Evolutionary conservation across 2,329 filamentous ascomycete species (phyloP).

Genomic region (Epicoccum nigrum): DNA sequence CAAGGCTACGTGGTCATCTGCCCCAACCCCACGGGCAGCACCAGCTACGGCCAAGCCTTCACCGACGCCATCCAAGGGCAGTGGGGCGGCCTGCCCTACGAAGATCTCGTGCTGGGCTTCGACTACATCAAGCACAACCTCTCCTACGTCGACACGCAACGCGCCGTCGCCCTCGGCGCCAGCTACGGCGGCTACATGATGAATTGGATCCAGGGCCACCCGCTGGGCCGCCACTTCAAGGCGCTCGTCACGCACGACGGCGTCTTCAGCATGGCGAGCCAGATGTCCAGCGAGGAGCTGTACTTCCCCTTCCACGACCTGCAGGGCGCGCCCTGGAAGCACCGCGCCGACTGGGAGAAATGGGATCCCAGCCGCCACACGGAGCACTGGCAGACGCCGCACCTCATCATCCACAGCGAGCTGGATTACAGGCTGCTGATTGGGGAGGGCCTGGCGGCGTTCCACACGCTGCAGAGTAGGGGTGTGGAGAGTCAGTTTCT

Average conservation of each 20-base stretch:
- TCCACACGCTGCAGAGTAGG: slow-evolving; percentile 80
- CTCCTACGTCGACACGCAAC: slow-evolving; percentile 69
- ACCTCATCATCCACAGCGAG: slow-evolving; percentile 88
- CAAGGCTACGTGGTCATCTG: slow-evolving; percentile 84
- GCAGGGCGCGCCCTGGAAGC: slow-evolving; percentile 43
- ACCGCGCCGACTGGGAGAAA: slow-evolving; percentile 57
- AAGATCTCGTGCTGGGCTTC: slow-evolving; percentile 79
- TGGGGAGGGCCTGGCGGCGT: slow-evolving; percentile 81
- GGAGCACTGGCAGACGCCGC: slow-evolving; percentile 80
- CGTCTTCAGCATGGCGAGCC: slow-evolving; percentile 69
- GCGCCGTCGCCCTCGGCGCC: slow-evolving; percentile 76
- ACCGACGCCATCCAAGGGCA: slow-evolving; percentile 77
- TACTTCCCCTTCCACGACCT: slow-evolving; percentile 59
- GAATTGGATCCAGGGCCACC: slow-evolving; percentile 89
- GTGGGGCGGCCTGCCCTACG: slow-evolving; percentile 86
- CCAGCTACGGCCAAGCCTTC: slow-evolving; percentile 79
- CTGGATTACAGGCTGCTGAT: slow-evolving; percentile 88
- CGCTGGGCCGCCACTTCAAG: slow-evolving; percentile 82
- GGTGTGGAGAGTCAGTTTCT: slow-evolving; percentile 78
- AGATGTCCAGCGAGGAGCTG: slow-evolving; percentile 58
- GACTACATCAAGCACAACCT: slow-evolving; percentile 73
- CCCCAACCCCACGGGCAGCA: slow-evolving; percentile 83
- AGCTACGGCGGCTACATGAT: slow-evolving; percentile 54
- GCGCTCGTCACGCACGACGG: slow-evolving; percentile 89
- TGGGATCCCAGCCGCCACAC: slow-evolving; percentile 65